Base-by-base conservation (phyloP, 192 early-diverging fungal species). In the Rhizophagus clarus region DNA sequence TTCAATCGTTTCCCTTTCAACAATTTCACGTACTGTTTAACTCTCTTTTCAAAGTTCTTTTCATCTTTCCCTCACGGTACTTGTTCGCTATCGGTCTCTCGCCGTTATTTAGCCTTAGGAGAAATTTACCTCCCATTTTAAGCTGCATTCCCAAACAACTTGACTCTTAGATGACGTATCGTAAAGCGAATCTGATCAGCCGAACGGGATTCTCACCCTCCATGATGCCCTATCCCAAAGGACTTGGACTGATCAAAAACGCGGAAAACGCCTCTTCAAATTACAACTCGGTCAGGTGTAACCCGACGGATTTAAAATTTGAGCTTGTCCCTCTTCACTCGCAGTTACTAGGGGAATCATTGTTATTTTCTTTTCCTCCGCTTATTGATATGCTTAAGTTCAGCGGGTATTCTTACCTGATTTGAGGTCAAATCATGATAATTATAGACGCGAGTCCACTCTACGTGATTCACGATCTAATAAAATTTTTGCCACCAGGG, bases 11-110 rank as follows among this genome's bases (percentile, higher is more conserved):
- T 92, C 91, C 91, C 90, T 94, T 92, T 89, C 85, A 88, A 89
- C 92, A 92, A 92, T 93, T 92, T 93, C 90, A 92, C 91, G 91
- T 88, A 87, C 91, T 92, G 79, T 91, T 93, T 91, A 85, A 92
- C 89, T 93, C 91, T 92, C 90, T 93, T 91, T 93, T 89, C 90
- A 91, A 90, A 91, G 89, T 91, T 84, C 89, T 91, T 92, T 93
- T 92, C 91, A 93, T 91, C 92, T 93, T 93, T 93, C 92, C 90
- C 88, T 94, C 91, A 92, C 89, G 88, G 92, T 93, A 93, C 91
- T 93, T 93, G 92, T 93, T 93, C 87, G 91, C 90, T 93, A 93
- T 93, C 90, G 90, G 92, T 92, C 91, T 93, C 92, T 92, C 88
- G 88, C 88, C 89, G 85, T 88, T 93, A 93, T 93, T 93, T 92